Evolutionary conservation across 2,329 filamentous ascomycete species (phyloP), one percentile per base, ranked within the genome.

Genomic region (Hypoxylon sp.): DNA sequence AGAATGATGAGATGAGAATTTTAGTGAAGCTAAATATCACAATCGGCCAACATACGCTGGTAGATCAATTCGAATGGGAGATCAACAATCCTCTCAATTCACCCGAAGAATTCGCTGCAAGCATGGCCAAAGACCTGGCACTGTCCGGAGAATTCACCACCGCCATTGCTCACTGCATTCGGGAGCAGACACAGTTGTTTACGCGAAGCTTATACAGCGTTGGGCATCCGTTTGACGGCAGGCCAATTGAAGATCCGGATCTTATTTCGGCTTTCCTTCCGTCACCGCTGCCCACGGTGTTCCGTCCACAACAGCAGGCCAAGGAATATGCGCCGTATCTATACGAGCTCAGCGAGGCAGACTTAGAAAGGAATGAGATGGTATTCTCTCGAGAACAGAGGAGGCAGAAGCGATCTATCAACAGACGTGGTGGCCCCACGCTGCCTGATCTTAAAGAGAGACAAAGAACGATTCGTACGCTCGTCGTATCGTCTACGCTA

Each of bases 21-120:
- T 81, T 97, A 44, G 88, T 99, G 78, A 98, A 97, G 78, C 84
- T 99, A 52, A 97, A 98, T 78, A 97, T 99, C 73, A 98, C 95
- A 6, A 97, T 99, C 74, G 95, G 94, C 41, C 91, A 92, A 67
- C 92, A 97, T 74, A 98, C 94, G 0, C 83, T 99, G 24, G 90
- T 97, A 34, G 95, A 99, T 73, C 95, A 98, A 76, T 98, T 99
- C 65, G 95, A 99, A 78, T 99, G 95, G 95, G 95, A 99, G 72
- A 93, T 98, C 75, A 98, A 98, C 79, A 96, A 97, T 76, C 91
- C 94, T 0, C 81, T 90, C 56, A 99, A 99, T 77, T 96, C 91
- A 0, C 93, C 95, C 2, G 95, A 99, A 79, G 93, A 97, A 60
- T 99, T 99, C 76, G 95, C 95, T 24, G 83, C 87, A 64, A 89